A percentile compares a stretch with the other conserved stretches of the same genome.
phyloP scores from a whole-genome alignment of 1,139 yeast genomes.

The Hyphopichia wangnamkhiaoensis region DNA sequence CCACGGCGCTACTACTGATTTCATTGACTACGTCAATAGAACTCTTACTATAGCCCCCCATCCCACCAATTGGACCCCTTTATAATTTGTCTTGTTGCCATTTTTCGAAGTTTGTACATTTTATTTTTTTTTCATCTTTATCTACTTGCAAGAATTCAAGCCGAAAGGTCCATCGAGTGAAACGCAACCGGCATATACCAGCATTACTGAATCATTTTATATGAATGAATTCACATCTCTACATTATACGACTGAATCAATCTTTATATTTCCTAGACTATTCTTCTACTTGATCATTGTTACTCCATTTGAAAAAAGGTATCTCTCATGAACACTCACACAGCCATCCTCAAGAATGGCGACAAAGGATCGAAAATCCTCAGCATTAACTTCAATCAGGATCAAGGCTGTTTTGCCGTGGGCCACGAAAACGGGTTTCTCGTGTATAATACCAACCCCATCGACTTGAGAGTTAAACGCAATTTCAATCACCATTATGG shows the following conservation, averaged over 20 bases:
- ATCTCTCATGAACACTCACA: constrained; percentile 4
- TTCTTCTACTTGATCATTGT: not conserved
- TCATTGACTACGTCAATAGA: no score
- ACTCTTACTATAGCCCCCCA: no score
- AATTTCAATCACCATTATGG: constrained; percentile 33
- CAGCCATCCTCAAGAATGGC: not conserved
- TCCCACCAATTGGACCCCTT: no score
- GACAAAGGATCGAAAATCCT: constrained; percentile 1
- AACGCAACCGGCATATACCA: no score
- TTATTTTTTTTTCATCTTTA: no score
- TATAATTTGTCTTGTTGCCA: no score
- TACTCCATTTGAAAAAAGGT: not conserved
- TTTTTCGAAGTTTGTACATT: no score
- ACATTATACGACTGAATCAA: no score
- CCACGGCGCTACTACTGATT: no score
- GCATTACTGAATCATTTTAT: not conserved
- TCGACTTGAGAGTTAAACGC: constrained; percentile 75
- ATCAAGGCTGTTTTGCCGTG: constrained; percentile 85
- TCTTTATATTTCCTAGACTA: no score
- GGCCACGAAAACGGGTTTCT: constrained; percentile 81
- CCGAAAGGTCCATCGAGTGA: no score
- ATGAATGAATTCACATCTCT: not conserved
- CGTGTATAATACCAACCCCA: constrained; percentile 87
- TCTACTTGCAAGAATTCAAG: no score
- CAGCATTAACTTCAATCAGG: constrained; percentile 77